Percentiles rank a stretch among this genome's conserved stretches.
phyloP scores from a whole-genome alignment of 345 rosid species.

The Anastatica hierochuntica region DNA sequence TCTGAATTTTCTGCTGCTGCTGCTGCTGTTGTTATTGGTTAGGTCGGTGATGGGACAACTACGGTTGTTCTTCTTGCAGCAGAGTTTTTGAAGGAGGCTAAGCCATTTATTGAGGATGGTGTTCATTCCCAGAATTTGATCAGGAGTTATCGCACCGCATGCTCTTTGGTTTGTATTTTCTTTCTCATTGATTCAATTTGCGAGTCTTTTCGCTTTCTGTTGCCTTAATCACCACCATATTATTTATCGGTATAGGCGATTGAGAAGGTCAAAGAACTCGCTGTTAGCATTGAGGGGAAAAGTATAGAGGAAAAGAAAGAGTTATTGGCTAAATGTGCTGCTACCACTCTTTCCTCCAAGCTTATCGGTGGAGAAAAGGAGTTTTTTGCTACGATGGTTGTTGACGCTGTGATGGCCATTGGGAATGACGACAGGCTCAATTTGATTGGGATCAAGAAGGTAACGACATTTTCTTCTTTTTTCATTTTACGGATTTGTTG shows the following conservation, averaged over 20 bases:
- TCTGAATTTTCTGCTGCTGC: neutral
- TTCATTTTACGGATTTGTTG: neutral
- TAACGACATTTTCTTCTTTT: neutral
- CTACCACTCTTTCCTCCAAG: slow-evolving; percentile 90
- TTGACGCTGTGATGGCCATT: slow-evolving; percentile 87
- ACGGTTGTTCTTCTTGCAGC: slow-evolving; percentile 90
- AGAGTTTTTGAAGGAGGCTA: slow-evolving; percentile 94
- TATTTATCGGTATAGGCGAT: slow-evolving; percentile 42
- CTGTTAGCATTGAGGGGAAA: slow-evolving; percentile 87
- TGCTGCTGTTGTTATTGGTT: slow-evolving; percentile 1
- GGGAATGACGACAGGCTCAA: slow-evolving; percentile 73
- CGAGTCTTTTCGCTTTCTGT: neutral
- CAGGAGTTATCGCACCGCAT: slow-evolving; percentile 77
- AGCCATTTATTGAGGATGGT: slow-evolving; percentile 94
- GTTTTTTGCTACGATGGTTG: slow-evolving; percentile 89
- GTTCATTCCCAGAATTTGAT: slow-evolving; percentile 92
- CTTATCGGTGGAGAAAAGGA: slow-evolving; percentile 97
- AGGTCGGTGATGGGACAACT: slow-evolving; percentile 99
- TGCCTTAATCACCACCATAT: neutral
- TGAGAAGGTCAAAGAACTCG: slow-evolving; percentile 70
- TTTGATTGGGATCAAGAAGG: slow-evolving; percentile 96
- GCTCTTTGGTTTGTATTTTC: slow-evolving; percentile 47
- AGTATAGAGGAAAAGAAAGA: slow-evolving; percentile 85
- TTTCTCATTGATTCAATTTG: neutral
- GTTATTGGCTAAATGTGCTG: slow-evolving; percentile 83